Conservation (phyloP, 805 yeast species). For the Metschnikowia baotianmanensis region DNA sequence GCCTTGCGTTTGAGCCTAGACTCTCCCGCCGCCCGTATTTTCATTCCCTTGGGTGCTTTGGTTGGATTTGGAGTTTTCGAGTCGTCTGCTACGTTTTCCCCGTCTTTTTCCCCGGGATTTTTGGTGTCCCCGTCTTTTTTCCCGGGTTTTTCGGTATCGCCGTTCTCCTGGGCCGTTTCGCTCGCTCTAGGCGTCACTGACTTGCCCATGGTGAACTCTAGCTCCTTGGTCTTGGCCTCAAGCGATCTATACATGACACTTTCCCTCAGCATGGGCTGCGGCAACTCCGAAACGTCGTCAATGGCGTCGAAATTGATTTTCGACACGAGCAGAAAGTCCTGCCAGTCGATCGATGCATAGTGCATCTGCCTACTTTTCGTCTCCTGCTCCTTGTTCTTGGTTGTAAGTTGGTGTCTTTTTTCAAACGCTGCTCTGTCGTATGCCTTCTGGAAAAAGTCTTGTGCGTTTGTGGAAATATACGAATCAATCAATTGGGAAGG, state of each 20-base stretch:
- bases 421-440: constrained; percentile 56
- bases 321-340: constrained; percentile 70
- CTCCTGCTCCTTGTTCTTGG: constrained; percentile 34
- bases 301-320: constrained; percentile 62
- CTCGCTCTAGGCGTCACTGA: constrained; percentile 7
- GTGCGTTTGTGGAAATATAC: constrained; percentile 21
- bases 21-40: constrained; percentile 69
- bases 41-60: constrained; percentile 48
- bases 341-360: constrained; percentile 85
- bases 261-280: constrained; percentile 52
- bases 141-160: not conserved
- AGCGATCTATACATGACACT: constrained; percentile 63
- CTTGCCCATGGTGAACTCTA: constrained; percentile 14
- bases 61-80: constrained; percentile 2
- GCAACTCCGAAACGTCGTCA: constrained; percentile 56
- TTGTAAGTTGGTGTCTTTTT: constrained; percentile 37
- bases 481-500: constrained; percentile 9
- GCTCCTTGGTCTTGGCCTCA: constrained; percentile 45
- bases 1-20: constrained; percentile 45
- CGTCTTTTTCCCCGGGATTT: not conserved
- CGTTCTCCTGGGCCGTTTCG: not conserved
- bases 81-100: constrained; percentile 2
- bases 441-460: constrained; percentile 44
- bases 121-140: not conserved
- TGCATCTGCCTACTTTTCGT: constrained; percentile 32